Evolutionary conservation across 176 grass and related monocot species (phyloP).

Genomic region (Leersia perrieri): DNA sequence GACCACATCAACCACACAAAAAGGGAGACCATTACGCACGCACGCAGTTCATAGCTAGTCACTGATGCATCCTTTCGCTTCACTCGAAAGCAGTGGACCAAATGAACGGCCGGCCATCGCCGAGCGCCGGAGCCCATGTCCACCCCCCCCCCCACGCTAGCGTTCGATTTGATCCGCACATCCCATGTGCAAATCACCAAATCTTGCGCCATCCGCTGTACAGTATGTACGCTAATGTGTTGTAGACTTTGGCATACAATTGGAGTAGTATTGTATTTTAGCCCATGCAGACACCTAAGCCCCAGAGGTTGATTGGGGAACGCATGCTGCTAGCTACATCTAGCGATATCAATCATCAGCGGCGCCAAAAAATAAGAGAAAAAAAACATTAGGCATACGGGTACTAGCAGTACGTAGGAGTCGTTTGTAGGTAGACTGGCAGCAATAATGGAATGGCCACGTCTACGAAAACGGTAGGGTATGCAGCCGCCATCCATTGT

Average conservation of each 20-base stretch:
- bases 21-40: background rate
- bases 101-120: slow-evolving; percentile 18
- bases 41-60: background rate
- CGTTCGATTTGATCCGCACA: slow-evolving; percentile 22
- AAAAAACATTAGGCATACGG: background rate
- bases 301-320: slow-evolving; percentile 15
- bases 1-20: background rate
- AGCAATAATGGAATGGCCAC: slow-evolving; percentile 7
- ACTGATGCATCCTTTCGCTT: slow-evolving; percentile 41
- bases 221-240: background rate
- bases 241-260: background rate
- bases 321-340: background rate
- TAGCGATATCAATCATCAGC: background rate
- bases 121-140: slow-evolving; percentile 14
- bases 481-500: too few relatives aligned
- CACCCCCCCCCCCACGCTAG: background rate
- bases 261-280: background rate
- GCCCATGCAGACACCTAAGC: slow-evolving; percentile 35
- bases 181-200: slow-evolving; percentile 51
- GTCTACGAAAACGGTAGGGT: background rate
- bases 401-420: background rate
- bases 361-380: background rate
- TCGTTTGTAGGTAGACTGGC: slow-evolving; percentile 6
- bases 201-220: background rate
- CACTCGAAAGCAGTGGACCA: slow-evolving; percentile 44